Conservation (phyloP, 495 filamentous ascomycete species). For the Bacidia rubella region DNA sequence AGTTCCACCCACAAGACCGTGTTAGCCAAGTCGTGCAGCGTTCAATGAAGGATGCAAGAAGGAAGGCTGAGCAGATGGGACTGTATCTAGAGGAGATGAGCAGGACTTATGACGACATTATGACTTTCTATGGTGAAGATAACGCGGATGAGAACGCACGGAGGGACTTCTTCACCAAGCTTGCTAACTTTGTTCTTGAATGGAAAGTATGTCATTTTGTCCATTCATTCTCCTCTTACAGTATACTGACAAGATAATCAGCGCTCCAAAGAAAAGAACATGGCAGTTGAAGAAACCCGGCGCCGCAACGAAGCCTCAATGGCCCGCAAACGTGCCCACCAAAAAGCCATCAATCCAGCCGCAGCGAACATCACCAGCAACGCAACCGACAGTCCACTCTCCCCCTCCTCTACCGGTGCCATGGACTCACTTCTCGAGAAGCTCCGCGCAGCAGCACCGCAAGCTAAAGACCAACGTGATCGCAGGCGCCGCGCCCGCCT, state of each 20-base stretch:
- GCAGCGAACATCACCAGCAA: conserved; percentile 31
- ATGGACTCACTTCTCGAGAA: conserved; percentile 98
- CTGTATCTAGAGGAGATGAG: conserved; percentile 89
- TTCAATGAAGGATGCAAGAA: conserved; percentile 87
- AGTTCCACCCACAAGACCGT: conserved; percentile 94
- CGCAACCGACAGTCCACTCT: conserved; percentile 32
- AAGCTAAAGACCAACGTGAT: conserved; percentile 75
- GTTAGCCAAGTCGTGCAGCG: conserved; percentile 84
- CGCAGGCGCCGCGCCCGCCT: conserved; percentile 73
- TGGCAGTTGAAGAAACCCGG: conserved; percentile 64
- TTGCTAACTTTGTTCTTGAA: conserved; percentile 80
- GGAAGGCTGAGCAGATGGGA: conserved; percentile 93
- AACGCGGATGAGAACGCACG: conserved; percentile 83
- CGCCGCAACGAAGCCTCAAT: conserved; percentile 77
- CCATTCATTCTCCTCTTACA: not conserved
- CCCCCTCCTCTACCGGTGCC: conserved; percentile 71
- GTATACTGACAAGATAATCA: conserved; percentile 22
- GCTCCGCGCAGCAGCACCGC: conserved; percentile 80
- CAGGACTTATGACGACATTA: conserved; percentile 84
- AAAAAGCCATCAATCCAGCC: conserved; percentile 39
- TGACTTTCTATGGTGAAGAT: conserved; percentile 95
- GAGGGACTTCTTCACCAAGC: conserved; percentile 89
- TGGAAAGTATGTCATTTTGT: conserved; percentile 57
- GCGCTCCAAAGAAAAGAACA: conserved; percentile 88
- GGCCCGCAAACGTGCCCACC: conserved; percentile 62